phyloP scores from a whole-genome alignment of 2,329 filamentous ascomycete genomes.

The Colletotrichum sublineola region DNA sequence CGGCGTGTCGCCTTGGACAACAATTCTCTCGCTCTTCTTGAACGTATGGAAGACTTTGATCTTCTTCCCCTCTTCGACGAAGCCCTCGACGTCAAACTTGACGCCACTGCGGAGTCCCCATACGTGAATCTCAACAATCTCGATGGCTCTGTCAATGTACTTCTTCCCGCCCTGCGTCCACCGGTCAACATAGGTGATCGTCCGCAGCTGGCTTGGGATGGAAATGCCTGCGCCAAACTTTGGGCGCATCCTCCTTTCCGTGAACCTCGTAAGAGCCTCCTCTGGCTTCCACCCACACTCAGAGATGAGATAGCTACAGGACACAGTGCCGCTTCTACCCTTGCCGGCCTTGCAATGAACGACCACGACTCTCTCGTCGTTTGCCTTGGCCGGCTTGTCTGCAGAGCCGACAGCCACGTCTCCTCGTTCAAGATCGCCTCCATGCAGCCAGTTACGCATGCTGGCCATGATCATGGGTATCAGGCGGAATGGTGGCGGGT shows the following conservation, averaged over 20 bases:
- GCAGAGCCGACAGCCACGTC: conserved; percentile 5
- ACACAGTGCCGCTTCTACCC: conserved; percentile 88
- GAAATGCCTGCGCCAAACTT: conserved; percentile 91
- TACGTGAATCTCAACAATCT: conserved; percentile 89
- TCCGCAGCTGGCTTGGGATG: conserved; percentile 92
- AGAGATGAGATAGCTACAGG: conserved; percentile 90
- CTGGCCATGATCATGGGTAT: conserved; percentile 91
- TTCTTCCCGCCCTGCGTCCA: conserved; percentile 82
- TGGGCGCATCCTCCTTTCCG: conserved; percentile 87
- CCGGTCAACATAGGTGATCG: conserved; percentile 88
- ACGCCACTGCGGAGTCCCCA: conserved; percentile 92
- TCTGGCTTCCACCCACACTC: conserved; percentile 76
- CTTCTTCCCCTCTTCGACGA: conserved; percentile 86
- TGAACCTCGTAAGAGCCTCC: conserved; percentile 71
- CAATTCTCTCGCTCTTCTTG: conserved; percentile 75
- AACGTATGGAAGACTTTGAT: conserved; percentile 91
- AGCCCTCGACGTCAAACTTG: conserved; percentile 88
- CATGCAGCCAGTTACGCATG: conserved; percentile 89
- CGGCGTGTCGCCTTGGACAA: conserved; percentile 71
- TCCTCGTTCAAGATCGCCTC: conserved; percentile 55
- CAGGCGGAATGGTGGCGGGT: conserved; percentile 91
- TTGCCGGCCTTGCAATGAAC: conserved; percentile 99
- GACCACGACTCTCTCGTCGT: conserved; percentile 77
- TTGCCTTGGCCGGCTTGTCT: conserved; percentile 45
- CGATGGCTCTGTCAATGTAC: conserved; percentile 85